phyloP scores from a whole-genome alignment of 148 eudicot species.

The Diospyros kaki region DNA sequence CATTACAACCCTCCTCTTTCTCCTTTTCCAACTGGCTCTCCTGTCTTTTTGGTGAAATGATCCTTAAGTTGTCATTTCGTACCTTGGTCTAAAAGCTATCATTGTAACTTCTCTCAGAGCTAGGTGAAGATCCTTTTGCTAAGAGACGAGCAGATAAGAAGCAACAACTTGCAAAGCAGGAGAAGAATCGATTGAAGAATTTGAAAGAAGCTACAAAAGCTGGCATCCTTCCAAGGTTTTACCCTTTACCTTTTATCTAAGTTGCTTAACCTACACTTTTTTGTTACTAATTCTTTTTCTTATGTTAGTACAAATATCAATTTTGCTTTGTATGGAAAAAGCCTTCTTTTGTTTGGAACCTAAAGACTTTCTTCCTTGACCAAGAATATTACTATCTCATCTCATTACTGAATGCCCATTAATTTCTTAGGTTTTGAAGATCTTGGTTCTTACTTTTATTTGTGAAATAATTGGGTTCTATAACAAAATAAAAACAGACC shows the following conservation, averaged over 20 bases:
- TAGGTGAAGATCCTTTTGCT: conserved; percentile 93
- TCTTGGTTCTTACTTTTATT: too few species aligned
- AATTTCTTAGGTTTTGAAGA: background rate
- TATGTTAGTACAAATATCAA: background rate
- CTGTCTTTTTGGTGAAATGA: background rate
- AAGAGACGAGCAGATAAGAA: conserved; percentile 71
- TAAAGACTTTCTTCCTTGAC: background rate
- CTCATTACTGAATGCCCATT: background rate
- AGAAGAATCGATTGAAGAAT: conserved; percentile 66
- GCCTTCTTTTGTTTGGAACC: background rate
- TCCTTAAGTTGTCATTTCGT: background rate
- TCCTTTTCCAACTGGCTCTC: background rate
- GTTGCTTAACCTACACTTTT: background rate
- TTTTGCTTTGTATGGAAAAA: background rate
- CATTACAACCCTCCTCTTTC: background rate
- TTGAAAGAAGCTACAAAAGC: conserved; percentile 62
- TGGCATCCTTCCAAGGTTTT: conserved; percentile 86
- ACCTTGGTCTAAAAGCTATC: background rate
- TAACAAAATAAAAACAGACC: background rate
- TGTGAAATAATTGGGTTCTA: background rate
- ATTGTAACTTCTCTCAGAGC: conserved; percentile 43
- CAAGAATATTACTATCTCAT: too few species aligned
- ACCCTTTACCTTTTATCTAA: background rate
- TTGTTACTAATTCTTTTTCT: too few species aligned
- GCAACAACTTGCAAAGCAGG: conserved; percentile 66